These are phyloP conservation scores for Omphalea diandra DNA, from an alignment of 441 rosid genomes.

Conservation along the genomic window DNA sequence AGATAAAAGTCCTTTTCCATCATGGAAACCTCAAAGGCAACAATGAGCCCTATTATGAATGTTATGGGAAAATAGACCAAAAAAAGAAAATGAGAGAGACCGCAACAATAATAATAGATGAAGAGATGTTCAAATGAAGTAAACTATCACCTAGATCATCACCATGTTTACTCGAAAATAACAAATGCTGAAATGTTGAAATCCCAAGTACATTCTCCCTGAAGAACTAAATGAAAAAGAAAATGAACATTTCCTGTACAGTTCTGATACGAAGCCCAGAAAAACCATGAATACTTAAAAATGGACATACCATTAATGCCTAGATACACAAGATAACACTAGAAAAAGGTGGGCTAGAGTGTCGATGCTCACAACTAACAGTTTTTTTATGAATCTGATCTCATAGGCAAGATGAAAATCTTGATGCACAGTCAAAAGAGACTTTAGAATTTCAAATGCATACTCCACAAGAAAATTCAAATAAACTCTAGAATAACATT, in stretches of 20 bases:
- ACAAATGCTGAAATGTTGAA: not conserved
- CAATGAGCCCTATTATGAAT: constrained; percentile 14
- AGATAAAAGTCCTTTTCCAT: constrained; percentile 92
- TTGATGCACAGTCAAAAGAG: too few species aligned
- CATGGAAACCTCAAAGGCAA: constrained; percentile 82
- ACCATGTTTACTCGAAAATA: not conserved
- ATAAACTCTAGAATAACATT: too few species aligned
- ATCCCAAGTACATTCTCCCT: too few species aligned
- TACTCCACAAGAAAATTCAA: not conserved
- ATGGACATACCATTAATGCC: too few species aligned
- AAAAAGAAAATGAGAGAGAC: not conserved
- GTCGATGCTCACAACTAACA: too few species aligned
- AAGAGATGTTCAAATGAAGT: not conserved
- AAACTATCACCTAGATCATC: not conserved
- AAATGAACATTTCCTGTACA: not conserved
- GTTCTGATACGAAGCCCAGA: not conserved
- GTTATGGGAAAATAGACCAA: not conserved
- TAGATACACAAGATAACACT: too few species aligned
- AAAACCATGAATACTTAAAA: not conserved
- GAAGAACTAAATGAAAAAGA: not conserved
- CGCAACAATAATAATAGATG: not conserved
- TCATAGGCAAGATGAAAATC: too few species aligned
- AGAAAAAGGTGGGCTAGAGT: too few species aligned
- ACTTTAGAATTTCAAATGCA: not conserved
- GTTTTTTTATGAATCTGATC: too few species aligned